Base-by-base conservation (phyloP, 257 asterid genomes). In the Avicennia marina region DNA sequence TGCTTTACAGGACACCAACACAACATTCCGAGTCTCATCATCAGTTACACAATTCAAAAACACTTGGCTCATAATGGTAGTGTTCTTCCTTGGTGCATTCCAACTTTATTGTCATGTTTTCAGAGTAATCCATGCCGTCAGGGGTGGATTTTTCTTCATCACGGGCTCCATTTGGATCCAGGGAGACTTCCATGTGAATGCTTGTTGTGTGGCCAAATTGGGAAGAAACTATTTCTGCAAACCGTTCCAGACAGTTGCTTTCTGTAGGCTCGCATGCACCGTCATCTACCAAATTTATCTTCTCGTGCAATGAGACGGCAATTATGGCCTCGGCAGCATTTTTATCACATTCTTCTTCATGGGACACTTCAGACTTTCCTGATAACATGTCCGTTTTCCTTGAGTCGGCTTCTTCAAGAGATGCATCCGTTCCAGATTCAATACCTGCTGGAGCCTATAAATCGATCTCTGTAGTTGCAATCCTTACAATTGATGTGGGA, bases 321-420 rank as follows among this genome's bases (percentile, higher is more conserved):
- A 86, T 53, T 68, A 89, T 66, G 61, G 88, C 82, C 62, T 86
- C 87, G 7, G 94, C 97, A 8, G 95, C 97, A 39, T 27, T 15
- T 58, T 63, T 73, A 27, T 78, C 76, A 2, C n/a, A n/a, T n/a
- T 72, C 38, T 47, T 77, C 84, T 65, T 81, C 80, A 38, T 20
- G 8, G 32, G 67, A 45, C 13, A 24, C 59, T 1, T 53, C 39
- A 4, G 64, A 19, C 36, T 60, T 63, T 44, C 42, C 68, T 4
- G 26, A 29, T 29, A 51, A 24, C 18, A 33, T 9, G 18, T 67
- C 47, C 20, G 22, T 1, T 40, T 66, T 21, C 21, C 6, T 39
- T 0, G 67, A 63, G 3, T 43, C 49, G 17, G n/a, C 29, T 56
- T 50, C 69, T 33, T 39, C 11, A 50, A 19, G 56, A 27, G 58